Evolutionary conservation across 768 basidiomycete species (phyloP).

Genomic region (Tulasnella sp.): DNA sequence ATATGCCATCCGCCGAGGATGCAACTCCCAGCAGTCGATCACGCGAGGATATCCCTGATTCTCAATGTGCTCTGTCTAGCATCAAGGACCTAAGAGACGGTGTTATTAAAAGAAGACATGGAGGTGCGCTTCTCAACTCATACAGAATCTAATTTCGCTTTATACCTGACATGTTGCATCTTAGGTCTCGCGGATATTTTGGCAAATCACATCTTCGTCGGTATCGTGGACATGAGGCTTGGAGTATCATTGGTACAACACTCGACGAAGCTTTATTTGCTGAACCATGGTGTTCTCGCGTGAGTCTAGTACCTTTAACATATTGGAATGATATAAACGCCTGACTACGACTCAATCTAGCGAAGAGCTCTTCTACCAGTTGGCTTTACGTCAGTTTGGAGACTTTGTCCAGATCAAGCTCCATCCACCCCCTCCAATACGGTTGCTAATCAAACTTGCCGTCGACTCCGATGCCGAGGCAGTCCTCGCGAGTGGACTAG

Average conservation of each 20-base stretch:
- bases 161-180: not conserved
- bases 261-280: conserved; percentile 76
- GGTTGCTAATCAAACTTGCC: conserved; percentile 62
- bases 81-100: conserved; percentile 52
- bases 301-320: conserved; percentile 35
- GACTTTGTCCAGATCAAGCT: conserved; percentile 64
- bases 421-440: conserved; percentile 68
- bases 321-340: too few relatives aligned
- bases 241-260: conserved; percentile 78
- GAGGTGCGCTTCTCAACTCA: conserved; percentile 38
- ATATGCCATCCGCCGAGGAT: conserved; percentile 22
- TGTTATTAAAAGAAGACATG: conserved; percentile 50
- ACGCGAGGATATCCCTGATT: conserved; percentile 50
- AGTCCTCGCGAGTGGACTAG: conserved; percentile 37
- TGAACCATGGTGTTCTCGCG: conserved; percentile 78
- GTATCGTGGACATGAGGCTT: conserved; percentile 66
- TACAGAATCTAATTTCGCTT: not conserved
- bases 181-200: conserved; percentile 75
- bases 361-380: conserved; percentile 91
- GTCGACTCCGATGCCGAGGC: conserved; percentile 52
- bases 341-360: too few relatives aligned
- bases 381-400: conserved; percentile 85
- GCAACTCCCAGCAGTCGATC: conserved; percentile 31
- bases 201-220: conserved; percentile 82
- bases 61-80: conserved; percentile 65